Evolutionary conservation across 2,329 filamentous ascomycete species (phyloP).

Genomic region (Talaromyces sp.): DNA sequence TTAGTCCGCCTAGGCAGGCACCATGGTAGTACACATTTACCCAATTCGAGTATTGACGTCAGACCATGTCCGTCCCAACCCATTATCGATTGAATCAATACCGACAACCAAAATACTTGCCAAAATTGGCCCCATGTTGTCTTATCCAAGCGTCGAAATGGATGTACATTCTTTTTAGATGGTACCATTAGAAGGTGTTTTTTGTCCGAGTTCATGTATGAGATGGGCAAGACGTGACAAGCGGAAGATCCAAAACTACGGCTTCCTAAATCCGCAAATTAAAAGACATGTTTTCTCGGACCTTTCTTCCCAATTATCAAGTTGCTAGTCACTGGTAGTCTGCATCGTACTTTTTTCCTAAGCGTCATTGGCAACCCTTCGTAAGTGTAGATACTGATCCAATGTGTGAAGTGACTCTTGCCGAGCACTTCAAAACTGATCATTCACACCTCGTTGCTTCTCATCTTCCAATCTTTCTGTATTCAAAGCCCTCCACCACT

Average conservation of each 20-base stretch:
- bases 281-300: too few relatives aligned
- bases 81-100: too few relatives aligned
- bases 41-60: neutral
- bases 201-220: neutral
- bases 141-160: neutral
- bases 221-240: neutral
- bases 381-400: neutral
- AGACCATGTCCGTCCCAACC: neutral
- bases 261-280: neutral
- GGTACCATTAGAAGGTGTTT: too few relatives aligned
- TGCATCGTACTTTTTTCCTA: neutral
- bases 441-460: constrained; percentile 9
- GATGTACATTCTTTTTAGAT: neutral
- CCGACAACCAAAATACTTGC: neutral
- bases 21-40: neutral
- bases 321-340: neutral
- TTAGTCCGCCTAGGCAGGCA: too few relatives aligned
- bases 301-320: neutral
- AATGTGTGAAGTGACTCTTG: neutral
- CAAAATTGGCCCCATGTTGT: neutral
- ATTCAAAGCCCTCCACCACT: constrained; percentile 12
- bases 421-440: constrained; percentile 6
- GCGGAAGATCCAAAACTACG: neutral
- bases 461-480: constrained; percentile 3
- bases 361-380: neutral